Percentiles rank a stretch among this genome's conserved stretches.
These are phyloP conservation scores for Penicillium pancosmium DNA, from an alignment of 495 filamentous ascomycete species.

Conservation along the genomic window DNA sequence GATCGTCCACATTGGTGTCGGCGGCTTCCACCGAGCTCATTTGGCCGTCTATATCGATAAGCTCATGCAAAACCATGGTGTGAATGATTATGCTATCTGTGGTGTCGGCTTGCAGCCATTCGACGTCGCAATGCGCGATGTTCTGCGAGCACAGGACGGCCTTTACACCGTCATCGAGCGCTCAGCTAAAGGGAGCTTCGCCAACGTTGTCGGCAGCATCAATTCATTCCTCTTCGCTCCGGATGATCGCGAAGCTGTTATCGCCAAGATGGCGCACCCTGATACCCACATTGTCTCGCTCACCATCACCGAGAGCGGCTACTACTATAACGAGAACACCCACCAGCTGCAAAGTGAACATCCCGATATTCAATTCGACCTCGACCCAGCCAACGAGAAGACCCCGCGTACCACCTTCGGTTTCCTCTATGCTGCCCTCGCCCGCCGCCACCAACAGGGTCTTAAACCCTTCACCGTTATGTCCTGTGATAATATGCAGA, in stretches of 20 bases:
- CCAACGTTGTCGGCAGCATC: constrained; percentile 50
- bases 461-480: constrained; percentile 52
- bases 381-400: constrained; percentile 38
- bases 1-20: constrained; percentile 52
- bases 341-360: constrained; percentile 50
- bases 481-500: constrained; percentile 57
- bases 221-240: constrained; percentile 53
- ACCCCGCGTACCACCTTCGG: constrained; percentile 48
- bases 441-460: constrained; percentile 41
- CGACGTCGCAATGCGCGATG: constrained; percentile 49
- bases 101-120: constrained; percentile 51
- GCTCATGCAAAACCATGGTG: constrained; percentile 49
- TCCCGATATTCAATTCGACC: constrained; percentile 50
- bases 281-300: constrained; percentile 55
- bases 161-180: constrained; percentile 54
- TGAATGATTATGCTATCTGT: constrained; percentile 48
- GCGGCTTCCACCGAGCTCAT: constrained; percentile 54
- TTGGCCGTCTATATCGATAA: constrained; percentile 51
- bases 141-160: constrained; percentile 44
- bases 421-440: constrained; percentile 52
- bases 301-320: constrained; percentile 55
- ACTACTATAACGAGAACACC: constrained; percentile 56
- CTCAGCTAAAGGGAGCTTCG: constrained; percentile 47
- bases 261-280: constrained; percentile 53
- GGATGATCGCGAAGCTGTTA: constrained; percentile 48